Evolutionary conservation across 2,329 filamentous ascomycete genomes (phyloP), one percentile per base, ranked within the genome.

Genomic region (Alternaria metachromatica): DNA sequence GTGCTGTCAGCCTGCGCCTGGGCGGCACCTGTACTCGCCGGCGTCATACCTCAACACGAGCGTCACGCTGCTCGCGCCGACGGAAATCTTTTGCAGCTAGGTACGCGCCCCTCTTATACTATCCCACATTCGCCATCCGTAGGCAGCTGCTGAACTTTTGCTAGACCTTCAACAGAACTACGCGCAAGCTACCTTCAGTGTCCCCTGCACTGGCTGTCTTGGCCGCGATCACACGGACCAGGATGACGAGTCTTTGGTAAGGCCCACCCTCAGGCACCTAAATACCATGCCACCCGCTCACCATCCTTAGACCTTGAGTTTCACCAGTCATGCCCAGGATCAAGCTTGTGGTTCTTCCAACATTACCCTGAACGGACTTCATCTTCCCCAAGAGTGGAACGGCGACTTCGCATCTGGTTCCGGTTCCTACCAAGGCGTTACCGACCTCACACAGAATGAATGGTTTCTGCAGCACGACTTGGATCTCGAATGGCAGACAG

Each of bases 191-290:
- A 82, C 77, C 54, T 83, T 84, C 76, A 76, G 72, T 55, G 72
- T 84, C 43, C 78, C 81, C 37, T 82, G 80, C 74, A 68, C 64
- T 59, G 76, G 77, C 62, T 83, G 80, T 81, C 81, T 80, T 80
- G 76, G 80, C 80, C 64, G 62, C 67, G 64, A 68, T 66, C 73
- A 78, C 74, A 76, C 74, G 71, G 70, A 70, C 73, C 72, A 72
- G 65, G 76, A 77, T 80, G 80, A 81, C 79, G 80, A 80, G 68
- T 75, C 79, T 56, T 72, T 80, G 58, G 78, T 81, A 76, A 76
- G 79, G 76, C 72, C 72, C 70, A 71, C 75, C 49, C n/a, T 72
- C 74, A 78, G 75, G 74, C 74, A 75, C 64, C 77, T 70, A 69
- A 58, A 69, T 30, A 66, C 55, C 48, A 55, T 68, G 41, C 69